Evolutionary conservation across 208 protist genomes (phyloP).

Genomic region (Crithidia thermophila): DNA sequence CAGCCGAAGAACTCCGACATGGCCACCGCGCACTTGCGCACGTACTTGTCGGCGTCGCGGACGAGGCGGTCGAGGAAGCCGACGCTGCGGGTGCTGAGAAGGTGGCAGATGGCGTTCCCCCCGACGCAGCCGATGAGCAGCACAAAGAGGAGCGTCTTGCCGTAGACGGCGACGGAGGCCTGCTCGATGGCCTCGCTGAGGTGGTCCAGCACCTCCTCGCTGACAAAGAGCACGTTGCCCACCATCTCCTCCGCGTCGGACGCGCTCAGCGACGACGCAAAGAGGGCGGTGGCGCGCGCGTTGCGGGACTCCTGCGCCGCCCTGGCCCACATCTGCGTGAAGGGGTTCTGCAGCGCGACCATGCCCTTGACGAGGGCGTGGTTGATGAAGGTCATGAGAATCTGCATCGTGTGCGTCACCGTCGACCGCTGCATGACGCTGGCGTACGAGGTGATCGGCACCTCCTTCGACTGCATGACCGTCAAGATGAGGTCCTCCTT

Average conservation of each 20-base stretch:
- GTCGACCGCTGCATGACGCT: constrained; percentile 41
- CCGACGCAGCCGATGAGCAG: constrained; percentile 69
- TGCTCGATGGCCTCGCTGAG: constrained; percentile 54
- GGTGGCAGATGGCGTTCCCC: constrained; percentile 41
- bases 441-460: constrained; percentile 58
- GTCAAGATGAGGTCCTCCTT: constrained; percentile 64
- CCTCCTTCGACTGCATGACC: constrained; percentile 50
- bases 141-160: constrained; percentile 76
- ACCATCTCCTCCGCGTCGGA: constrained; percentile 28
- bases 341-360: constrained; percentile 55
- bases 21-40: constrained; percentile 54
- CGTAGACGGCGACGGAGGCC: constrained; percentile 54
- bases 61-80: constrained; percentile 61
- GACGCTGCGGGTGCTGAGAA: constrained; percentile 49
- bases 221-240: constrained; percentile 28
- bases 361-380: constrained; percentile 63
- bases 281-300: constrained; percentile 10
- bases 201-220: constrained; percentile 25
- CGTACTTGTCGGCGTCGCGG: constrained; percentile 76
- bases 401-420: constrained; percentile 64
- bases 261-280: constrained; percentile 23
- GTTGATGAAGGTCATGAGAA: constrained; percentile 82
- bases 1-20: constrained; percentile 49
- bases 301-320: constrained; percentile 22
- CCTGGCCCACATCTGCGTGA: constrained; percentile 42